Conservation (phyloP, 2,329 filamentous ascomycete genomes). For the Talaromyces sp. region DNA sequence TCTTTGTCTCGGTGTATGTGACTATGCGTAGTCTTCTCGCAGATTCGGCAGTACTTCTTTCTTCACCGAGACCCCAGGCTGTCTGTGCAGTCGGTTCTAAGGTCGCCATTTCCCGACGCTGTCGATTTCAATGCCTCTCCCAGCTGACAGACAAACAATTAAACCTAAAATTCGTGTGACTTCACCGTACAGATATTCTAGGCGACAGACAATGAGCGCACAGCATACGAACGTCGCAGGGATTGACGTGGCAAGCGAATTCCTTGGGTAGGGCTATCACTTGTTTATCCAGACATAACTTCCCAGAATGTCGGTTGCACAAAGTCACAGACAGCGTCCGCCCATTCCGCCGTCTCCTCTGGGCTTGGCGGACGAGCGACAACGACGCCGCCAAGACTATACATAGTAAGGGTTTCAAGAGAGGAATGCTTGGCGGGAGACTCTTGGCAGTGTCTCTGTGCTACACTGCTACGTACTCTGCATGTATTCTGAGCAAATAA, state of each 20-base stretch:
- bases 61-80: background rate
- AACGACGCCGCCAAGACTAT: constrained; percentile 10
- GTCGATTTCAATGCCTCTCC: background rate
- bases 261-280: background rate
- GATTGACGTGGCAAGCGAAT: background rate
- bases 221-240: background rate
- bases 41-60: background rate
- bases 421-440: constrained; percentile 17
- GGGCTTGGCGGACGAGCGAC: constrained; percentile 1
- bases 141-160: background rate
- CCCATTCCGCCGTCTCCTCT: constrained; percentile 11
- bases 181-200: background rate
- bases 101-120: background rate
- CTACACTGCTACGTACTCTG: background rate
- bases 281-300: background rate
- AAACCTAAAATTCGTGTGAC: background rate
- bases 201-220: background rate
- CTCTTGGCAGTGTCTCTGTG: constrained; percentile 12
- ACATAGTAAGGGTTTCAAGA: background rate
- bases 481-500: background rate
- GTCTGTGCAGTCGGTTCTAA: background rate
- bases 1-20: background rate
- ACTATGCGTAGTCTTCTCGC: background rate
- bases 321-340: background rate
- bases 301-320: background rate